Evolutionary conservation across 805 yeast species (phyloP).

Genomic region (Wickerhamiella spandovensis): DNA sequence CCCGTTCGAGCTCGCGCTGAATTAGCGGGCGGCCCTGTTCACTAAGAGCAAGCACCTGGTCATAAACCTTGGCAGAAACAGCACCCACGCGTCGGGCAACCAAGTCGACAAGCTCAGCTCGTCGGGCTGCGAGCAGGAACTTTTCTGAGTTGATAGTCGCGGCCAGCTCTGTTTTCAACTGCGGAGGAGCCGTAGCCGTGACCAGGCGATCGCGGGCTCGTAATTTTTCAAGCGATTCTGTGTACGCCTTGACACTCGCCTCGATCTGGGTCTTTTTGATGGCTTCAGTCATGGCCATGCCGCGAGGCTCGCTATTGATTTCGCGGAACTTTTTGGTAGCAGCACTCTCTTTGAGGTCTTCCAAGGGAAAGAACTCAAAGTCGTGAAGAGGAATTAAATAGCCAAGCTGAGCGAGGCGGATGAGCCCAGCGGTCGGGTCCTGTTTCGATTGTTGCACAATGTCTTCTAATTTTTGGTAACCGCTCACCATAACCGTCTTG

Average conservation of each 20-base stretch:
- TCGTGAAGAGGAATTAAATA: slow-evolving; percentile 37
- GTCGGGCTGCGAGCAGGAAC: slow-evolving; percentile 53
- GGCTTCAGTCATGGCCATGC: slow-evolving; percentile 43
- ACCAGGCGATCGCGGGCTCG: background rate
- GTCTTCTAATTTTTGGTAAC: slow-evolving; percentile 28
- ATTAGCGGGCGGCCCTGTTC: slow-evolving; percentile 29
- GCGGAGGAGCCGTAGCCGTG: background rate
- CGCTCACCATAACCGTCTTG: slow-evolving; percentile 56
- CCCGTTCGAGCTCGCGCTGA: slow-evolving; percentile 23
- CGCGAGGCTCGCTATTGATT: slow-evolving; percentile 40
- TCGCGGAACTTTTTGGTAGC: slow-evolving; percentile 7
- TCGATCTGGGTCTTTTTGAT: slow-evolving; percentile 27
- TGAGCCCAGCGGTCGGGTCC: background rate
- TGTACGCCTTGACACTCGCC: slow-evolving; percentile 8
- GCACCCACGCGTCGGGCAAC: slow-evolving; percentile 59
- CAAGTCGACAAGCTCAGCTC: slow-evolving; percentile 46
- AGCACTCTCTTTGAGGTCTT: slow-evolving; percentile 15
- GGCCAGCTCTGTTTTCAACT: background rate
- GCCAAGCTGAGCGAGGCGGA: background rate
- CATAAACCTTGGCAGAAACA: slow-evolving; percentile 51
- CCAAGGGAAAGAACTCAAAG: slow-evolving; percentile 24
- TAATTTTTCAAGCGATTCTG: background rate
- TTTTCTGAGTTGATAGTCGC: slow-evolving; percentile 53
- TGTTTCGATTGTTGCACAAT: background rate
- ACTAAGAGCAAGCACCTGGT: slow-evolving; percentile 38